Conservation (phyloP, 2,329 filamentous ascomycete species). For the Bertia moriformis region DNA sequence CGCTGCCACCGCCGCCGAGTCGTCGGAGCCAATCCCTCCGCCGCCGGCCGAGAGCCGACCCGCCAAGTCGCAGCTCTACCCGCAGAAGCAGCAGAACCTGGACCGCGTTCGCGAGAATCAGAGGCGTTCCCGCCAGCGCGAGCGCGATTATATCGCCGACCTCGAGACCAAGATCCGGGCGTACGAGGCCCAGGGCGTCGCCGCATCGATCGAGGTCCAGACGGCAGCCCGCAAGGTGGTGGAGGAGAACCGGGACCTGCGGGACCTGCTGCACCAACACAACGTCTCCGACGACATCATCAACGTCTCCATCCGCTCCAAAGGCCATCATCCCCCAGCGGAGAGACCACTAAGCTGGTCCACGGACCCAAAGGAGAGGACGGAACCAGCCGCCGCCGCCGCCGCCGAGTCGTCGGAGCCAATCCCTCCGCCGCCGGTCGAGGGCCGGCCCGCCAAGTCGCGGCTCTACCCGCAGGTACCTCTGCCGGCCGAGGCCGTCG, state of each 20-base stretch:
- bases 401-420: conserved; percentile 3
- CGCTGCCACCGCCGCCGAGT: neutral
- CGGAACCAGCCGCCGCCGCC: neutral
- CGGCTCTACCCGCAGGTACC: conserved; percentile 45
- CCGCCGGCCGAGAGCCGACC: conserved; percentile 9
- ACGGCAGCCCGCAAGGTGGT: conserved; percentile 31
- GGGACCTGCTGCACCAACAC: conserved; percentile 26
- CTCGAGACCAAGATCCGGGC: conserved; percentile 29
- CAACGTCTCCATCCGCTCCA: no score
- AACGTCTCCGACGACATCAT: no score
- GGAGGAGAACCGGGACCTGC: conserved; percentile 29
- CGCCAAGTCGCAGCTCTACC: conserved; percentile 39
- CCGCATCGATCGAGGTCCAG: conserved; percentile 37
- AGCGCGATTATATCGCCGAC: conserved; percentile 30
- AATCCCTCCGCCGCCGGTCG: conserved; percentile 5
- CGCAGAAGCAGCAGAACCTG: conserved; percentile 15
- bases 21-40: conserved; percentile 5
- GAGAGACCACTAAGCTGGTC: no score
- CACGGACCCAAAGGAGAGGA: no score
- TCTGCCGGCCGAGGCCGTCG: conserved; percentile 43
- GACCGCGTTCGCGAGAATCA: conserved; percentile 33
- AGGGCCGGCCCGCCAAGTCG: conserved; percentile 22
- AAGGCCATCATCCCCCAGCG: no score
- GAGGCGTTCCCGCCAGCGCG: conserved; percentile 33
- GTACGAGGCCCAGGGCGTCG: conserved; percentile 29